Base-by-base conservation (phyloP, 2,329 filamentous ascomycete genomes). In the Scedosporium dehoogii region DNA sequence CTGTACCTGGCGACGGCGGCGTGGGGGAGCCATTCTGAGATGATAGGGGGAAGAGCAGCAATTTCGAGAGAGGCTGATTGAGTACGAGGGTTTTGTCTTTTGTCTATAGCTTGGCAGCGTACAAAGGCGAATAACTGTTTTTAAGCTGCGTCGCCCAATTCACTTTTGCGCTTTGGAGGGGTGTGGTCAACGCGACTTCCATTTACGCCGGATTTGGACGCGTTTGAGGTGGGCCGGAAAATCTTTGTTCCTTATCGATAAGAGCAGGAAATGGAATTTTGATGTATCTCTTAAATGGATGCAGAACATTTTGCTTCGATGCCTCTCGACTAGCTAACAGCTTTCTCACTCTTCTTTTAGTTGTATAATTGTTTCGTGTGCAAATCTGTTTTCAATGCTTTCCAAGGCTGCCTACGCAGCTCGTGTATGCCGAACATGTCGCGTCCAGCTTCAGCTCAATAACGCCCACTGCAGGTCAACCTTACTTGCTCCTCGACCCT, bases 401-500 rank as follows among this genome's bases (percentile, higher is more conserved):
- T 71, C 73, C 21, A 72, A 71, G 65, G 70, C 70, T 63, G 67
- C 64, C 7, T 66, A 69, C 60, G 67, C 70, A 64, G 69, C 72
- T 69, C 72, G 69, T 44, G 67, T 74, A 41, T 75, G 73, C 64
- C 66, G 70, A 57, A 68, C 68, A 68, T 76, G 75, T 64, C 71
- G 71, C 53, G 66, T 68, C 23, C 68, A 71, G 62, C 62, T 75
- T 18, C 16, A 21, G 21, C 9, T 44, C 21, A 48, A 12, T 18
- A 59, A 38, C 65, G 63, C 46, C 60, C 62, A 58, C 59, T 59
- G 23, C 12, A 16, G 51, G 51, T 29, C 53, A 38, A 3, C 16
- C 12, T 21, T 18, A 21, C 25, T 38, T 25, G 23, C 53, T 14
- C 38, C 38, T 18, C 27, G 6, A 6, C 23, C 53, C 3, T 25